Evolutionary conservation across 2,329 filamentous ascomycete species (phyloP), one percentile per base, ranked within the genome.

Genomic region (Pseudocercospora cruenta): DNA sequence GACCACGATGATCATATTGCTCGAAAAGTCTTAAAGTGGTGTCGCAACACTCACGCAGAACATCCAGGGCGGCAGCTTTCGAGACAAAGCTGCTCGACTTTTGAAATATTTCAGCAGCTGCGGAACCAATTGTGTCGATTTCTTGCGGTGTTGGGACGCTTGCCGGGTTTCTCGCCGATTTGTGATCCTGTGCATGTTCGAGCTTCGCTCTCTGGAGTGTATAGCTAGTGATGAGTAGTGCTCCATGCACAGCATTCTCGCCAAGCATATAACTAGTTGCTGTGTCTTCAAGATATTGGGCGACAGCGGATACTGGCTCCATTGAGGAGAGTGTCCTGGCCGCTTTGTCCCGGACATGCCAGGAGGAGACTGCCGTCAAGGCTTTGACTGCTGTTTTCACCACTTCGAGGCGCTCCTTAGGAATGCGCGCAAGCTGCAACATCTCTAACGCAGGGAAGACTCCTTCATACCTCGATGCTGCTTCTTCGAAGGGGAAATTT

Each of bases 391-490:
- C 82, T 2, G 78, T 72, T 70, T 86, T 84, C 4, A 93, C 85
- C 55, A 85, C 82, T 1, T 82, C 79, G 1, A 85, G 81, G 65
- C 86, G 79, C 2, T 82, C 76, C 24, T 85, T 82, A 0, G 91
- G 91, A 0, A 91, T 88, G 0, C 88, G 87, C 10, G 90, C 89
- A 60, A 91, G 86, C 58, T 91, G 87, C 58, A 95, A 84, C 39
- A 96, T 91, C 71, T 94, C 91, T n/a, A 96, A 81, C 0, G 91
- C 91, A 0, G 92, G 92, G 73, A 95, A 94, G 2, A 94, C 90
- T 0, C 89, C 90, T 78, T 94, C 91, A 16, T 78, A 79, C 16
- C 70, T 67, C 7, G 55, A 39, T 28, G 69, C 58, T 4, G 59
- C 45, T 8, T 60, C 66, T 22, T 62, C 58, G 4, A 36, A 67